Conservation (phyloP, 2,329 filamentous ascomycete genomes). For the Aspergillus alliaceus region DNA sequence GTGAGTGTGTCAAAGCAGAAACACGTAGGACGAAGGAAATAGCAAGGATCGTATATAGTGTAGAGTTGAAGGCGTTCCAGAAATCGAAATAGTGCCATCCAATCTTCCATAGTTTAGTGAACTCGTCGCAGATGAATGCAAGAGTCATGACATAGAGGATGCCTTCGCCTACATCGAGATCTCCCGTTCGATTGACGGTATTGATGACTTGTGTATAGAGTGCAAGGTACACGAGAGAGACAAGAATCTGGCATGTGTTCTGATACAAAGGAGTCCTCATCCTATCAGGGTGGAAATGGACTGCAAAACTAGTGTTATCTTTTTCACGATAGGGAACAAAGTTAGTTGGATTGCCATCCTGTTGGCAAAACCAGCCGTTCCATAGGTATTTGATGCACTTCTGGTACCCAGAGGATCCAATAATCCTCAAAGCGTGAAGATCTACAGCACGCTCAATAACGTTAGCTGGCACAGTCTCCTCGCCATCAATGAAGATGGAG, state of each 20-base stretch:
- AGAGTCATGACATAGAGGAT: slow-evolving; percentile 88
- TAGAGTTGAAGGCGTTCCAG: slow-evolving; percentile 93
- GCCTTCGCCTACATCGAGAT: slow-evolving; percentile 80
- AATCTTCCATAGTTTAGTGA: slow-evolving; percentile 89
- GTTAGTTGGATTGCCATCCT: slow-evolving; percentile 82
- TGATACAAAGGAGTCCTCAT: slow-evolving; percentile 93
- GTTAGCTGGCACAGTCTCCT: slow-evolving; percentile 74
- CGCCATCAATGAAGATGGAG: slow-evolving; percentile 71
- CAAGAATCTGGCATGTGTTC: slow-evolving; percentile 81
- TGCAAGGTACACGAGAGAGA: slow-evolving; percentile 78
- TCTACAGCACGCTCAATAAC: slow-evolving; percentile 93
- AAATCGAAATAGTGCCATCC: slow-evolving; percentile 89
- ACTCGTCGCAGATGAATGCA: slow-evolving; percentile 86
- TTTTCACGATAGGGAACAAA: slow-evolving; percentile 87
- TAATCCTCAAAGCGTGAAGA: slow-evolving; percentile 82
- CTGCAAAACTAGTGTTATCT: slow-evolving; percentile 72
- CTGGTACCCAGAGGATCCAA: slow-evolving; percentile 90
- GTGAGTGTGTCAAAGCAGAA: slow-evolving; percentile 68
- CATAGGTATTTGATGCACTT: slow-evolving; percentile 92
- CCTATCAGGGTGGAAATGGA: slow-evolving; percentile 88
- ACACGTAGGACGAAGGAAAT: slow-evolving; percentile 78
- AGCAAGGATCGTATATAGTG: slow-evolving; percentile 75
- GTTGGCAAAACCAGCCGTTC: slow-evolving; percentile 95
- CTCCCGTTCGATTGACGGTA: slow-evolving; percentile 81
- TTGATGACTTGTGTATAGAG: slow-evolving; percentile 92